Conservation (phyloP, 2,329 filamentous ascomycete species). For the Cladosporium colombiae region DNA sequence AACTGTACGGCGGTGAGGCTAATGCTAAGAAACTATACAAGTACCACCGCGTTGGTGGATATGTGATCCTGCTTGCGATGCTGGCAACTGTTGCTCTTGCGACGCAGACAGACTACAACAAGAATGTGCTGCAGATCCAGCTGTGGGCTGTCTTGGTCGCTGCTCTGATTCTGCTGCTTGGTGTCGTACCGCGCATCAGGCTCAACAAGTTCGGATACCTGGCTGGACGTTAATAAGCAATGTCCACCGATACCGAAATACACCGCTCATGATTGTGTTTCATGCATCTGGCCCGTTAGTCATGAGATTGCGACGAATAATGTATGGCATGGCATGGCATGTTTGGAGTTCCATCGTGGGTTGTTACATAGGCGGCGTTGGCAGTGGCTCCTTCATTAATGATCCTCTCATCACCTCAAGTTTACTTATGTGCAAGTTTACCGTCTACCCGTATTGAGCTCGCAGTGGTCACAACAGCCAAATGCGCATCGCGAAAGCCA, state of each 20-base stretch:
- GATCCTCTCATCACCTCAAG: neutral
- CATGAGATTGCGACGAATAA: neutral
- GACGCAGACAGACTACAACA: slow-evolving; percentile 73
- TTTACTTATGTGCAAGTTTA: neutral
- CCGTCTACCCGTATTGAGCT: neutral
- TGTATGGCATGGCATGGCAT: neutral
- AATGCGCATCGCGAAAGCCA: neutral
- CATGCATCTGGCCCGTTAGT: neutral
- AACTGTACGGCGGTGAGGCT: slow-evolving; percentile 74
- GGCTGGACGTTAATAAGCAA: slow-evolving; percentile 26
- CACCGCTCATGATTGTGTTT: neutral
- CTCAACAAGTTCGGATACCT: slow-evolving; percentile 73
- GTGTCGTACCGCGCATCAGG: slow-evolving; percentile 77
- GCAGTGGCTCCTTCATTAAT: neutral
- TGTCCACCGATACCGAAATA: neutral
- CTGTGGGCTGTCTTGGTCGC: slow-evolving; percentile 74
- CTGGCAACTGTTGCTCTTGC: slow-evolving; percentile 74
- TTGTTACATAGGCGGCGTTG: neutral
- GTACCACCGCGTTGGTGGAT: slow-evolving; percentile 80
- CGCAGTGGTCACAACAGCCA: neutral
- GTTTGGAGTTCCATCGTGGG: neutral
- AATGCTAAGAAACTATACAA: slow-evolving; percentile 85
- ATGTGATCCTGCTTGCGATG: slow-evolving; percentile 69
- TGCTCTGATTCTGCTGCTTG: slow-evolving; percentile 65
- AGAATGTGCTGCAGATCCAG: slow-evolving; percentile 67